These are phyloP conservation scores for Ceratocystis smalleyi DNA, from an alignment of 2,329 filamentous ascomycete species.

Conservation along the genomic window DNA sequence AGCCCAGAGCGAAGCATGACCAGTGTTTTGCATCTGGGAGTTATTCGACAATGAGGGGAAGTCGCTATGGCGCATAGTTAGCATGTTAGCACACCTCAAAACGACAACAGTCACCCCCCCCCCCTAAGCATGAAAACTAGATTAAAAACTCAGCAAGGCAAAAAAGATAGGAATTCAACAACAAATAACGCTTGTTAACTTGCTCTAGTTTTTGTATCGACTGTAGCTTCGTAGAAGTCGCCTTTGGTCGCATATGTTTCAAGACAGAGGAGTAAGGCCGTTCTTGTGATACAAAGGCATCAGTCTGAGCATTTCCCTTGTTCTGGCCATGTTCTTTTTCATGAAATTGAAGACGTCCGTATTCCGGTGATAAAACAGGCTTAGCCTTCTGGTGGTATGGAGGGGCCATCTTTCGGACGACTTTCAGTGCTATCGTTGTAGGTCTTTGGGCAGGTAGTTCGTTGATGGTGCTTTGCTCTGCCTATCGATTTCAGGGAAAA, in stretches of 20 bases:
- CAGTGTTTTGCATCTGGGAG: slow-evolving; percentile 35
- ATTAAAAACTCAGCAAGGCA: background rate
- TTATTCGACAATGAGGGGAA: slow-evolving; percentile 52
- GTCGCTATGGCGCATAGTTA: slow-evolving; percentile 31
- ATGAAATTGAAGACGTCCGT: background rate
- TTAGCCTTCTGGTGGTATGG: background rate
- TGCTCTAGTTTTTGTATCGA: background rate
- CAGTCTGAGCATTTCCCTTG: background rate
- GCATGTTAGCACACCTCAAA: background rate
- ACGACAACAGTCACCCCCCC: background rate
- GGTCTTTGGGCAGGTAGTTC: no score
- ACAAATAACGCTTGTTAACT: slow-evolving; percentile 6
- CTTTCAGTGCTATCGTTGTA: no score
- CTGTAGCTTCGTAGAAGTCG: background rate
- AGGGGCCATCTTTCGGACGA: background rate
- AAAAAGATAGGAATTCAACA: background rate
- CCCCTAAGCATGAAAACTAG: background rate
- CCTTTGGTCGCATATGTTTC: background rate
- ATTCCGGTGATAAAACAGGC: background rate
- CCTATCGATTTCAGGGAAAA: no score
- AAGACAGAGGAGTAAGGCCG: background rate
- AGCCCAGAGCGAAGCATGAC: slow-evolving; percentile 40
- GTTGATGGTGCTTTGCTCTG: no score
- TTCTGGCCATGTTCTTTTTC: background rate
- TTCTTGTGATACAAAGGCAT: background rate